Base-by-base conservation (phyloP, 75 land plant species). In the Cupressus sempervirens region DNA sequence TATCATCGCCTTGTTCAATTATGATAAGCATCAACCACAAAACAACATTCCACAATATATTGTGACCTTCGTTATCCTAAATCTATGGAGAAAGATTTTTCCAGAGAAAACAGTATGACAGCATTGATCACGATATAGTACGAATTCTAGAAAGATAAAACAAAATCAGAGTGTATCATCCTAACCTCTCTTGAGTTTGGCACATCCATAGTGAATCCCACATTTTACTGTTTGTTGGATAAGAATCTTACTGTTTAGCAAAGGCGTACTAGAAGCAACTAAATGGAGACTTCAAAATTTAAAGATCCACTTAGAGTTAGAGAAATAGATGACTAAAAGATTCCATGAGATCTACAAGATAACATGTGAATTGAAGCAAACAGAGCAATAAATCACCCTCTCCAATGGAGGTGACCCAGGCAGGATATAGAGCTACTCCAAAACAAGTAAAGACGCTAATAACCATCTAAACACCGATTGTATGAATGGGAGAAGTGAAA, bases 11-110 rank as follows among this genome's bases (percentile, higher is more conserved):
- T 23, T 45, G 13, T 26, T 6, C 52, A 23, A 4, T 79, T 4
- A 45, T 43, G 46, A 45, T 18, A 79, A 79, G n/a, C 81, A 79
- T 43, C n/a, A 79, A 79, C 79, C 26, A 38, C 81, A 79, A 26
- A 29, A 50, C 81, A 79, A 7, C 32, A 45, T 79, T 79, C 81
- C 81, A 79, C 32, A 43, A 79, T 38, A 43, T 79, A 79, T 0
- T 79, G 35, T 72, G 30, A 14, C 74, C 15, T 32, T 13, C 35
- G 32, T 12, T 35, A 30, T 72, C 36, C 35, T 3, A 72, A 72
- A 72, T 32, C 36, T 30, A 32, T 72, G 35, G 2, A 23, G n/a
- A 62, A 62, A 29, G 26, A 62, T 1, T 62, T 62, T 62, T 2
- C n/a, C 7, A 62, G 26, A 72, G 73, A 12, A 29, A 36, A 3